Percentiles rank a stretch among this genome's conserved stretches.
Evolutionary conservation across 106 monocot species (phyloP).

Genomic region (Dactylorhiza incarnata): DNA sequence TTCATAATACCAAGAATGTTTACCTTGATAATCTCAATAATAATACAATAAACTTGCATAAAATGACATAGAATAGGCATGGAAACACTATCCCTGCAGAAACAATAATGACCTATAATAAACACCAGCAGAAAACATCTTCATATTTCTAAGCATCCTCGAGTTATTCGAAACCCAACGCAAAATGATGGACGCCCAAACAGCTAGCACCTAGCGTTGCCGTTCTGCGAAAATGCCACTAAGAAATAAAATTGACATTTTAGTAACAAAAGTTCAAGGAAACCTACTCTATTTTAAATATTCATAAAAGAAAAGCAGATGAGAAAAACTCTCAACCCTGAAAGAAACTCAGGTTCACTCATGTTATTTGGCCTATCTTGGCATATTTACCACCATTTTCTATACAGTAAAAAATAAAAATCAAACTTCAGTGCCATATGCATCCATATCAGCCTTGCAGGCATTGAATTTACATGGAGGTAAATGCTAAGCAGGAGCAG

Average conservation of each 20-base stretch:
- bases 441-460: conserved; percentile 1
- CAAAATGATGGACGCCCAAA: too few relatives aligned
- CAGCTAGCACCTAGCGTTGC: not conserved
- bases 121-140: too few relatives aligned
- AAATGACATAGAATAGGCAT: too few relatives aligned
- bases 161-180: too few relatives aligned
- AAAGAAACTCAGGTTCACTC: not conserved
- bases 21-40: too few relatives aligned
- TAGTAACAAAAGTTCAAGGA: too few relatives aligned
- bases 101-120: too few relatives aligned
- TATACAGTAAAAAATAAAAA: conserved; percentile 3
- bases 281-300: not conserved
- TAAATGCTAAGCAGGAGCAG: not conserved
- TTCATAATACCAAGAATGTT: too few relatives aligned
- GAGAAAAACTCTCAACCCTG: not conserved
- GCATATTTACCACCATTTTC: conserved; percentile 5
- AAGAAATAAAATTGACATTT: not conserved
- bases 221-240: not conserved
- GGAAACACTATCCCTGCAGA: too few relatives aligned
- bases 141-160: too few relatives aligned
- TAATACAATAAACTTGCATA: too few relatives aligned
- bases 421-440: not conserved
- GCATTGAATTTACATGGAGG: conserved; percentile 1
- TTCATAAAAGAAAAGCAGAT: not conserved
- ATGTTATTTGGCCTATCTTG: not conserved